Conservation (phyloP, 441 rosid genomes). For the Macaranga tanarius region DNA sequence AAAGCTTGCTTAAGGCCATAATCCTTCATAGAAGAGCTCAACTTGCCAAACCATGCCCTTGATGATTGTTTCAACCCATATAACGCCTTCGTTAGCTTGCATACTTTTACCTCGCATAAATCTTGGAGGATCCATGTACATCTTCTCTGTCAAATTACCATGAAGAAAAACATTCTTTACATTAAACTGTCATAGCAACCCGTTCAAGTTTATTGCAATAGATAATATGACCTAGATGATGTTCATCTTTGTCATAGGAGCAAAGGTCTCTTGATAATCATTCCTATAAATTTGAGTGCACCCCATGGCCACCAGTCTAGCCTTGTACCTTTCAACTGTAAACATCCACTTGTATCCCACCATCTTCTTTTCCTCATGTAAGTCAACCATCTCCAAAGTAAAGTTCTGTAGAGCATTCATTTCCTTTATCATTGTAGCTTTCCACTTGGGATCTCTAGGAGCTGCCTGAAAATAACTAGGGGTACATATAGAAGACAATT, state of each 20-base stretch:
- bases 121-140: background rate
- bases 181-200: background rate
- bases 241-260: no score
- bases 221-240: no score
- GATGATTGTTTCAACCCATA: no score
- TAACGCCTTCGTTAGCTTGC: background rate
- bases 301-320: background rate
- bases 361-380: no score
- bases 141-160: background rate
- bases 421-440: background rate
- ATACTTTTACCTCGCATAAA: background rate
- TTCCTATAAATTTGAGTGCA: no score
- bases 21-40: background rate
- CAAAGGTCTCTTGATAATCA: no score
- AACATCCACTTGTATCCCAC: no score
- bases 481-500: background rate
- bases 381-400: no score
- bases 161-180: background rate
- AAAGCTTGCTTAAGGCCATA: conserved; percentile 3
- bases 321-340: background rate
- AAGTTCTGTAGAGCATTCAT: no score
- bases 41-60: no score
- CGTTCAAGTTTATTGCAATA: background rate
- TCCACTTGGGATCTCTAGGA: background rate
- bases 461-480: conserved; percentile 3